Conservation (phyloP, 352 stramenopile genomes). For the Globisporangium polare region DNA sequence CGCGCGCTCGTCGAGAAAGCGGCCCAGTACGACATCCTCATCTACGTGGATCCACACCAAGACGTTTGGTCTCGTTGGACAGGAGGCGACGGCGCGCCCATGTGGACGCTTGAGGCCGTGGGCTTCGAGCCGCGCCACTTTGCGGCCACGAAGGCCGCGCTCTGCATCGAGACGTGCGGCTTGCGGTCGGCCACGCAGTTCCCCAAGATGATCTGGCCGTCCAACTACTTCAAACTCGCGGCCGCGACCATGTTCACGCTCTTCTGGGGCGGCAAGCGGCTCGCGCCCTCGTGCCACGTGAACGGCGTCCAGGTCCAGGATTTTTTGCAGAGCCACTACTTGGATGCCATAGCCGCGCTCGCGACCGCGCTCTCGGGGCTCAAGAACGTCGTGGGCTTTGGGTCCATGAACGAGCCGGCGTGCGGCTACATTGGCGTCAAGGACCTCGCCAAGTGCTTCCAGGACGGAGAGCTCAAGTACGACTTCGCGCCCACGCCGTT, state of each 20-base stretch:
- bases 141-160: conserved; percentile 61
- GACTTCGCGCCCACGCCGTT: conserved; percentile 74
- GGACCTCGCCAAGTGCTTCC: conserved; percentile 54
- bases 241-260: conserved; percentile 91
- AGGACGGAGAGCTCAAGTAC: conserved; percentile 62
- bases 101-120: conserved; percentile 85
- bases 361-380: conserved; percentile 57
- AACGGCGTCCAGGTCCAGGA: conserved; percentile 78
- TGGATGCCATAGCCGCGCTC: conserved; percentile 68
- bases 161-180: conserved; percentile 67
- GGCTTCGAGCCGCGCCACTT: conserved; percentile 80
- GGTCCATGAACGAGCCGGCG: conserved; percentile 90
- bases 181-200: conserved; percentile 28
- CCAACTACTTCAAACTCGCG: conserved; percentile 90
- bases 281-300: conserved; percentile 67
- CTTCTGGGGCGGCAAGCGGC: conserved; percentile 78
- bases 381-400: conserved; percentile 87
- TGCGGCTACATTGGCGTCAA: conserved; percentile 67
- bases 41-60: conserved; percentile 91
- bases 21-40: conserved; percentile 55
- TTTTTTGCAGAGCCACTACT: conserved; percentile 86
- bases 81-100: conserved; percentile 83
- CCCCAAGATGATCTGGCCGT: conserved; percentile 91
- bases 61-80: conserved; percentile 91
- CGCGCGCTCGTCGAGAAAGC: conserved; percentile 54